phyloP scores from a whole-genome alignment of 2,329 filamentous ascomycete genomes.

The Metarhizium brunneum region DNA sequence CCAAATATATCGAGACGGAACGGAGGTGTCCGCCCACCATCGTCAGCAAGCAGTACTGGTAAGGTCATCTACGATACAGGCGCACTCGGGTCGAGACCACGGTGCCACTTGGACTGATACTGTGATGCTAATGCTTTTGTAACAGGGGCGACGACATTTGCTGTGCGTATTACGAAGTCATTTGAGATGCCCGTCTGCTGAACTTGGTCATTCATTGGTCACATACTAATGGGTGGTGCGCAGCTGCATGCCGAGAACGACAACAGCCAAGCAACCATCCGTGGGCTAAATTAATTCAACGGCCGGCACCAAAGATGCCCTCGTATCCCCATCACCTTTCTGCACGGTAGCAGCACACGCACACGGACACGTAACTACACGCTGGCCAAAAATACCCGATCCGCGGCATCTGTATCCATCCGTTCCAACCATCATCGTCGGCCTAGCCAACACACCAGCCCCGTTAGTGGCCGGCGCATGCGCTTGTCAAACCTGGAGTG shows the following conservation, averaged over 20 bases:
- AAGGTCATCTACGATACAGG: conserved; percentile 10
- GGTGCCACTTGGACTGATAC: not conserved
- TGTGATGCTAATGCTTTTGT: conserved; percentile 13
- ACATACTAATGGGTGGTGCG: conserved; percentile 12
- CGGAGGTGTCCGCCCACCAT: conserved; percentile 32
- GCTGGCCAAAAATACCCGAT: not conserved
- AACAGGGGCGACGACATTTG: conserved; percentile 35
- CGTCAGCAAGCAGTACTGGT: conserved; percentile 37
- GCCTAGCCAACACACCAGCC: too few relatives aligned
- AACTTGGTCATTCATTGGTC: not conserved
- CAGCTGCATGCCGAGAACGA: conserved; percentile 30
- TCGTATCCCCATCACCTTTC: conserved; percentile 18
- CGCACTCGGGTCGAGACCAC: not conserved
- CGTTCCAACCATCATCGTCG: too few relatives aligned
- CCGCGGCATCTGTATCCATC: not conserved
- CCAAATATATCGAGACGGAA: conserved; percentile 35
- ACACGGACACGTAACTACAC: too few relatives aligned
- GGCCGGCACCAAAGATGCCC: conserved; percentile 20
- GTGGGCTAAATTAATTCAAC: conserved; percentile 28
- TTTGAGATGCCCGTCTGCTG: not conserved
- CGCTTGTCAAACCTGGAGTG: too few relatives aligned
- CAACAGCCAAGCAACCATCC: conserved; percentile 28
- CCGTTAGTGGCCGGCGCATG: too few relatives aligned
- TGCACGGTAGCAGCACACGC: conserved; percentile 12
- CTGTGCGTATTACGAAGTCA: conserved; percentile 22